Percentiles rank a stretch among this genome's conserved stretches.
Evolutionary conservation across 345 rosid species (phyloP).

Genomic region (Moricandia moricandioides): DNA sequence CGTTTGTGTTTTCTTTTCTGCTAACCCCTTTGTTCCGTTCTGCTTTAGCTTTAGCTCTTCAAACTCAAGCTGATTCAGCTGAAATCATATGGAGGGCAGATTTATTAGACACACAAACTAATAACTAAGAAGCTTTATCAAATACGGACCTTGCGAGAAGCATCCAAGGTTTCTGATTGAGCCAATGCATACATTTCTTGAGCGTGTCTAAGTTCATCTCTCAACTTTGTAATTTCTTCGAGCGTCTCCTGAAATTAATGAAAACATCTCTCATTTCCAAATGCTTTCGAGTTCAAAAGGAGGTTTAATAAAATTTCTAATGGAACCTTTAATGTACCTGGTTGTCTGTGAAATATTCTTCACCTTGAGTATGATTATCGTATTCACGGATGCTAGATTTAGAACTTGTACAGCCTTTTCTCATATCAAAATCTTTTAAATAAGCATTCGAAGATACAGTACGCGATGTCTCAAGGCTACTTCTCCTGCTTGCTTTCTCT

Average conservation of each 20-base stretch:
- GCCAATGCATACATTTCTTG: conserved; percentile 70
- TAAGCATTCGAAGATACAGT: conserved; percentile 1
- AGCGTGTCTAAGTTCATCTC: conserved; percentile 67
- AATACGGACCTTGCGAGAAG: conserved; percentile 27
- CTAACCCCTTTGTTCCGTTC: too few species aligned
- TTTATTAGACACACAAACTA: too few species aligned
- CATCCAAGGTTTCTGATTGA: conserved; percentile 66
- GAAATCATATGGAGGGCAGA: too few species aligned
- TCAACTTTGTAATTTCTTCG: conserved; percentile 58
- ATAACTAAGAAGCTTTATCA: neutral
- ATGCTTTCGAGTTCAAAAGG: neutral
- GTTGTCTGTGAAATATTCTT: conserved; percentile 41
- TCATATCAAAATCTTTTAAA: conserved; percentile 37
- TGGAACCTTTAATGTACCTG: conserved; percentile 33
- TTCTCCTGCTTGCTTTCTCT: conserved; percentile 11
- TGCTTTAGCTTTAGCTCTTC: too few species aligned
- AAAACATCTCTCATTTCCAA: neutral
- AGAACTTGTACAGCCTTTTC: conserved; percentile 34
- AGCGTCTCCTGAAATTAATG: conserved; percentile 40
- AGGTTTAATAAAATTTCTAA: too few species aligned
- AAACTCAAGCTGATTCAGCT: too few species aligned
- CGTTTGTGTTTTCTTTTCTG: too few species aligned
- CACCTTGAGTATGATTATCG: conserved; percentile 29
- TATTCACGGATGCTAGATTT: neutral
- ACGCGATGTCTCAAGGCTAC: conserved; percentile 8